Percentiles rank a stretch among this genome's conserved stretches.
Evolutionary conservation across 2,329 filamentous ascomycete genomes (phyloP).

Genomic region (Talaromyces sp.): DNA sequence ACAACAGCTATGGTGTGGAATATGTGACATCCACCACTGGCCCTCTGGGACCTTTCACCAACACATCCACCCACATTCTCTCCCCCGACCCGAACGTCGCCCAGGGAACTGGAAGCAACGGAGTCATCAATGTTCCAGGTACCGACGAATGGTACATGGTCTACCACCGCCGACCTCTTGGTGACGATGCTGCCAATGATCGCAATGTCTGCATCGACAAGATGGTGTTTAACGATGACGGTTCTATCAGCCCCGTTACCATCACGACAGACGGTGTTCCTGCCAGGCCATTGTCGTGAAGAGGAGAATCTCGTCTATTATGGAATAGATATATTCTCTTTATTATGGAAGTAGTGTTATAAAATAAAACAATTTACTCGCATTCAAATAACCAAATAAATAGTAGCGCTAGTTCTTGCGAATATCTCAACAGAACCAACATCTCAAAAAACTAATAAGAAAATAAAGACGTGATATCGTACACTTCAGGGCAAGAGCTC

Average conservation of each 20-base stretch:
- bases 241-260: conserved; percentile 37
- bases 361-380: background rate
- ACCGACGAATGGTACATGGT: conserved; percentile 43
- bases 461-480: too few species aligned
- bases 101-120: conserved; percentile 38
- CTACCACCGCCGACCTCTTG: conserved; percentile 44
- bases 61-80: conserved; percentile 32
- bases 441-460: too few species aligned
- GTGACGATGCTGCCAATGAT: conserved; percentile 43
- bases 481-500: too few species aligned
- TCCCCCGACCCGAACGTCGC: conserved; percentile 20
- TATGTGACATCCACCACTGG: conserved; percentile 36
- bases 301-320: background rate
- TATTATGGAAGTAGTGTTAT: background rate
- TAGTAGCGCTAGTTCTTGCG: too few species aligned
- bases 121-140: conserved; percentile 32
- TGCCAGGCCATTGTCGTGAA: background rate
- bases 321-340: background rate
- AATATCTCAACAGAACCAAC: too few species aligned
- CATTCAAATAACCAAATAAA: background rate
- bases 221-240: conserved; percentile 43
- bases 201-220: conserved; percentile 46
- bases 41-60: conserved; percentile 39
- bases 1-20: conserved; percentile 43
- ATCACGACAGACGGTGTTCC: conserved; percentile 31